Evolutionary conservation across 345 rosid genomes (phyloP), one percentile per base, ranked within the genome.

Genomic region (Dipteronia sinensis): DNA sequence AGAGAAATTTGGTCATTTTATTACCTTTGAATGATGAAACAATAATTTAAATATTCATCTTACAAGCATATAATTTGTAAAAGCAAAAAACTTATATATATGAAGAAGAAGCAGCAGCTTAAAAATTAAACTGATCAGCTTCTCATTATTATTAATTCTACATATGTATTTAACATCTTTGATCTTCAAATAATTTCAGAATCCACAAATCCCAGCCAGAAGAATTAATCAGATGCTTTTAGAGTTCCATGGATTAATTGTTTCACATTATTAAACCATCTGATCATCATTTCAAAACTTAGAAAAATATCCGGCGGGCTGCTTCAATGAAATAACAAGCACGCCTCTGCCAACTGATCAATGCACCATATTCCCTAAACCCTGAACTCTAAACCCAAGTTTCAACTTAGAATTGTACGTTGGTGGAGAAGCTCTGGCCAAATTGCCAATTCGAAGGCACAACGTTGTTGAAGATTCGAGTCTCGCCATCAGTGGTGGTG

Each of bases 391-490:
- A 15, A 66, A 65, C 17, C 73, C 17, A 15, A 22, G 15, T 31
- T 25, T 15, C 38, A 0, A 61, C 58, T 65, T 40, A 90, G 82
- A 90, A 90, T 76, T 92, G 94, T 46, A 86, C 2, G 2, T 65
- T 38, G 82, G 81, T 85, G 10, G 90, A 76, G 85, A 83, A 90
- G 76, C 82, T 79, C 71, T 92, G 94, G 62, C 98, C 97, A 75
- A 93, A 92, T 2, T 73, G 78, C 98, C 99, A 92, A 40, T 82
- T 88, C 13, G 93, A 81, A 2, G 99, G 92, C 71, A 83, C 93
- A 53, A 88, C 68, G 25, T 89, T 44, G 0, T 78, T 61, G 63
- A 92, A 95, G 7, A 84, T 23, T 68, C 77, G 80, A 3, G 90
- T 87, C 7, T 46, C 85, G 2, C 98, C 93, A 74, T 95, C 98